Evolutionary conservation across 306 rosid species (phyloP).

Genomic region (Dryas drummondii): DNA sequence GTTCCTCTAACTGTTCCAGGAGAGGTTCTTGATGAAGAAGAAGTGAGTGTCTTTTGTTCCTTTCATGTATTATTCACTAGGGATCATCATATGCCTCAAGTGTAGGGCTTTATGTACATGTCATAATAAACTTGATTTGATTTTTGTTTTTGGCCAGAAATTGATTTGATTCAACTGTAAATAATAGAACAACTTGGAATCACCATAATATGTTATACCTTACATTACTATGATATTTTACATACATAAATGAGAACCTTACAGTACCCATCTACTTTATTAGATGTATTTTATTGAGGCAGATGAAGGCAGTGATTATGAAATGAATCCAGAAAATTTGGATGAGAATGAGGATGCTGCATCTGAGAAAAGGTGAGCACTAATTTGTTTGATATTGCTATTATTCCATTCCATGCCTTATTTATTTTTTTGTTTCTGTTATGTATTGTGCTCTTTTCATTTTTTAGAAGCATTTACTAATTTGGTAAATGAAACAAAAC

Average conservation of each 20-base stretch:
- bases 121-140: not conserved
- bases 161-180: not conserved
- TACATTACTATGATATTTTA: not conserved
- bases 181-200: not conserved
- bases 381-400: slow-evolving; percentile 8
- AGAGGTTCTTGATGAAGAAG: slow-evolving; percentile 75
- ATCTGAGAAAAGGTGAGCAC: slow-evolving; percentile 54
- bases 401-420: not conserved
- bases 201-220: not conserved
- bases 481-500: not conserved
- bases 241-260: not conserved
- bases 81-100: not conserved
- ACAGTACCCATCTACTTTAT: slow-evolving; percentile 14
- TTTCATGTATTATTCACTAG: not conserved
- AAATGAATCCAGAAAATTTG: slow-evolving; percentile 38
- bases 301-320: slow-evolving; percentile 63
- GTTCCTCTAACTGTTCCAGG: slow-evolving; percentile 86
- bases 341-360: slow-evolving; percentile 49
- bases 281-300: slow-evolving; percentile 86
- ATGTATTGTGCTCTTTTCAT: not conserved
- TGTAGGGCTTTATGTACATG: not conserved
- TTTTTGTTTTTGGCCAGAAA: too few species aligned
- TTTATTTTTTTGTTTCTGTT: not conserved
- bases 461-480: not conserved
- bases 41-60: slow-evolving; percentile 48